A percentile compares a stretch with the other conserved stretches of the same genome.
phyloP scores from a whole-genome alignment of 169 alveolate species.

The Neospora caninum region DNA sequence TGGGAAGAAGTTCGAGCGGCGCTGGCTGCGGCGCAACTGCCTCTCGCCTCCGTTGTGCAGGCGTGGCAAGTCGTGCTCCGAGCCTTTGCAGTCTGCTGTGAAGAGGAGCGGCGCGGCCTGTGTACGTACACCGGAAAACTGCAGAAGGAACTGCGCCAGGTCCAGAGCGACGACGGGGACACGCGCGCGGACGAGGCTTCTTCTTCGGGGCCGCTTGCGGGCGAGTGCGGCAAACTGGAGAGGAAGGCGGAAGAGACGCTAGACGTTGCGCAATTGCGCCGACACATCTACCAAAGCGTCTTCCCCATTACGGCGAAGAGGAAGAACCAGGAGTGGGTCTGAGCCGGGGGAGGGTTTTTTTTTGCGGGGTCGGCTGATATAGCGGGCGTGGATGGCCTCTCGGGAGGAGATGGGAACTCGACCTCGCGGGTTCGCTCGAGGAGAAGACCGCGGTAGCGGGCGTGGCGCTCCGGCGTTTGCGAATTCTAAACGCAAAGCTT shows the following conservation, averaged over 20 bases:
- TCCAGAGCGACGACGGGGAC: not conserved
- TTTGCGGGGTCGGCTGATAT: not conserved
- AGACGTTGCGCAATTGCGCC: not conserved
- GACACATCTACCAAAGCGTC: conserved; percentile 12
- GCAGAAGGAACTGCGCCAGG: not conserved
- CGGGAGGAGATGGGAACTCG: not conserved
- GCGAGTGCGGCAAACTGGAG: not conserved
- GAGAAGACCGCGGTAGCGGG: not conserved
- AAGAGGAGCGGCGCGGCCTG: not conserved
- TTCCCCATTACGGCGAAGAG: not conserved
- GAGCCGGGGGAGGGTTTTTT: not conserved
- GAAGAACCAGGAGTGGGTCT: not conserved
- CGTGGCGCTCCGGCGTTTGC: not conserved
- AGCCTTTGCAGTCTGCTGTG: conserved; percentile 4
- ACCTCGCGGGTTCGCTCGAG: too few species aligned
- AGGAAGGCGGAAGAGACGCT: not conserved
- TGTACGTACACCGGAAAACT: not conserved
- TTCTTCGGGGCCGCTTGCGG: too few species aligned
- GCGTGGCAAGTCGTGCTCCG: not conserved
- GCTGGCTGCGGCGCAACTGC: not conserved
- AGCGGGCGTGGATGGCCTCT: not conserved
- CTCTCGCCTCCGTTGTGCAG: conserved; percentile 19
- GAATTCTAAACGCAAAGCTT: not conserved
- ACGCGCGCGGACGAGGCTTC: not conserved
- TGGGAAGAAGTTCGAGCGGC: not conserved